phyloP scores from a whole-genome alignment of 2,329 filamentous ascomycete species.

The Dactylella cylindrospora region DNA sequence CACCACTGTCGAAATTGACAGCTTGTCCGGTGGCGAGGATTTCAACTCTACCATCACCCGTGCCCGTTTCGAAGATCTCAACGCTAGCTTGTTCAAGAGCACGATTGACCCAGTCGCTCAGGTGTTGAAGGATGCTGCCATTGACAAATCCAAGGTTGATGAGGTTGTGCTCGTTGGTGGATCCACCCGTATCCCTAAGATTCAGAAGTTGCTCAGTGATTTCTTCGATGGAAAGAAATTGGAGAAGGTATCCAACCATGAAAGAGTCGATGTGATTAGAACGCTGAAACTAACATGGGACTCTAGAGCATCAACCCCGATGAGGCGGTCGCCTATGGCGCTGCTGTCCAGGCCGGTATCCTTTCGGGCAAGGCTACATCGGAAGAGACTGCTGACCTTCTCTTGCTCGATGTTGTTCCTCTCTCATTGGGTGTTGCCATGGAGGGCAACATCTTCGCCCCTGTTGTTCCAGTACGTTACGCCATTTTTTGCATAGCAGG shows the following conservation, averaged over 20 bases:
- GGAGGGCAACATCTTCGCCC: slow-evolving; percentile 99
- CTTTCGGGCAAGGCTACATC: slow-evolving; percentile 97
- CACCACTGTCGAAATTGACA: slow-evolving; percentile 98
- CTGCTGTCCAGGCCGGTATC: slow-evolving; percentile 97
- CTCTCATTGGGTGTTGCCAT: slow-evolving; percentile 98
- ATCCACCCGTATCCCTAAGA: slow-evolving; percentile 96
- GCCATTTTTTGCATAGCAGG: slow-evolving; percentile 52
- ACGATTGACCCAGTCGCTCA: slow-evolving; percentile 94
- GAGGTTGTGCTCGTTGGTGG: slow-evolving; percentile 99
- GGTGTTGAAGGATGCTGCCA: slow-evolving; percentile 86
- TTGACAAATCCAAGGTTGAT: slow-evolving; percentile 89
- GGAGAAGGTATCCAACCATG: slow-evolving; percentile 65
- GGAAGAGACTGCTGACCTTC: slow-evolving; percentile 88
- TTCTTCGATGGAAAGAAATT: slow-evolving; percentile 99
- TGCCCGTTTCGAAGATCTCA: slow-evolving; percentile 98
- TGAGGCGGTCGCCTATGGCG: slow-evolving; percentile 98
- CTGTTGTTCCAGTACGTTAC: slow-evolving; percentile 68
- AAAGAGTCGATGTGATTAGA: background rate
- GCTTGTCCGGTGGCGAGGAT: slow-evolving; percentile 95
- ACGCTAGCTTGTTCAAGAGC: slow-evolving; percentile 89
- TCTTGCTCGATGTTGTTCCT: slow-evolving; percentile 93
- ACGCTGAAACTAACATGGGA: slow-evolving; percentile 1
- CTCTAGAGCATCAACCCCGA: slow-evolving; percentile 91
- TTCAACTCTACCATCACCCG: slow-evolving; percentile 97
- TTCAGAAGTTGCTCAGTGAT: slow-evolving; percentile 98